Evolutionary conservation across 148 eudicot genomes (phyloP), one percentile per base, ranked within the genome.

Genomic region (Arctostaphylos glauca): DNA sequence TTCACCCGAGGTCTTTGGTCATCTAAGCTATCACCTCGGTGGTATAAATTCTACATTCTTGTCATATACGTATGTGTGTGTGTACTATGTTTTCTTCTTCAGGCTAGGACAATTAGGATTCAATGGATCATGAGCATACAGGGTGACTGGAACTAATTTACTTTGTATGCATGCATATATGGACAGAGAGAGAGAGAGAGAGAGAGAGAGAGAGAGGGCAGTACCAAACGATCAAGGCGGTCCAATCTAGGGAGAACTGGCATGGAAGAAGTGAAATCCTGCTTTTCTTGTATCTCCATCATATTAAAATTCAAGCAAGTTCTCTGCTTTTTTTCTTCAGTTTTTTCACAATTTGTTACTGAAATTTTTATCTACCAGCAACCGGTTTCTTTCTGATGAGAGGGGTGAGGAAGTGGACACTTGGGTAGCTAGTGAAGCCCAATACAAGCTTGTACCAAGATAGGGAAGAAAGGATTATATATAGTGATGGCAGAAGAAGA

Each of bases 201-300:
- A 18, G 47, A 23, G 59, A 54, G 21, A 14, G 1, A 78, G 43
- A 54, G 9, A 55, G 5, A 3, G 4, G 3, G 41, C 49, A 1
- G 62, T 88, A 90, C 92, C 84, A 88, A 47, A 19, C 81, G 89
- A 81, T 88, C 92, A 41, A 90, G 90, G 72, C 90, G 89, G 84
- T 90, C 86, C 62, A 90, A 82, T 80, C 92, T 84, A 53, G 89
- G 84, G 8, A 90, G 86, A 80, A 88, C 80, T 43, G 92, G 92
- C 86, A 88, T n/a, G 81, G 83, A 23, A 2, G 84, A 53, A 41
- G 38, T 56, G 13, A 80, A 52, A 21, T 87, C 87, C 48, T 74
- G 75, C 64, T 71, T 74, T 25, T 81, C 80, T 21, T 80, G 68
- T 9, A 43, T 18, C 21, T 83, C 83, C 82, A 73, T 83, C 9